Evolutionary conservation across 2,329 filamentous ascomycete species (phyloP), one percentile per base, ranked within the genome.

Genomic region (Ceratocystis colombiana): DNA sequence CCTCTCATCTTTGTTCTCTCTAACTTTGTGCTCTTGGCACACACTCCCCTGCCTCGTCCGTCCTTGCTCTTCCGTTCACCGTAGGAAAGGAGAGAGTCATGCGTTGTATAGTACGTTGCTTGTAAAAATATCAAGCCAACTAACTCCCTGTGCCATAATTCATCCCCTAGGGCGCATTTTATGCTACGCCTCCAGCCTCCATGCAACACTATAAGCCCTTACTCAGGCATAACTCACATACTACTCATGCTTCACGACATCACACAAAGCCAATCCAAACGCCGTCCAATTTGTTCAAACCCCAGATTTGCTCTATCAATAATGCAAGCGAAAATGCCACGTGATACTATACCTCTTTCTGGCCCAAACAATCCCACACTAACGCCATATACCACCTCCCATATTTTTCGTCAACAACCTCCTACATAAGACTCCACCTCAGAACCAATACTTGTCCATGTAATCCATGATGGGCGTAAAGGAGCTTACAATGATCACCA

Each of bases 371-470:
- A 5, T 28, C 50, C 50, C 20, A 55, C 25, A 55, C 15, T 12
- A 25, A 55, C 22, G 50, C 25, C 30, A 33, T 30, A 10, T 30
- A 10, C 28, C 50, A 12, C 15, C 17, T 57, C 30, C 37, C 37
- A 41, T 41, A 41, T 30, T 55, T 55, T 25, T 28, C 20, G 6
- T 55, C 50, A 30, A 33, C 22, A 4, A 20, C 10, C 22, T 17
- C 10, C 53, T 57, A 3, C 53, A 30, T 12, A 5, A 6, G 10
- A 30, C 15, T 7, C 20, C 22, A n/a, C 5, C 53, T 48, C 46
- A 68, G 64, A 68, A 68, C 66, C 66, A 68, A 44, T 68, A 68
- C 64, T 68, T 68, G 37, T 63, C 63, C 63, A 68, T 65, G 15
- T 68, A 68, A 55, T 68, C 66, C 20, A 65, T 25, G 12, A 68